Base-by-base conservation (phyloP, 441 rosid species). In the Macaranga tanarius region DNA sequence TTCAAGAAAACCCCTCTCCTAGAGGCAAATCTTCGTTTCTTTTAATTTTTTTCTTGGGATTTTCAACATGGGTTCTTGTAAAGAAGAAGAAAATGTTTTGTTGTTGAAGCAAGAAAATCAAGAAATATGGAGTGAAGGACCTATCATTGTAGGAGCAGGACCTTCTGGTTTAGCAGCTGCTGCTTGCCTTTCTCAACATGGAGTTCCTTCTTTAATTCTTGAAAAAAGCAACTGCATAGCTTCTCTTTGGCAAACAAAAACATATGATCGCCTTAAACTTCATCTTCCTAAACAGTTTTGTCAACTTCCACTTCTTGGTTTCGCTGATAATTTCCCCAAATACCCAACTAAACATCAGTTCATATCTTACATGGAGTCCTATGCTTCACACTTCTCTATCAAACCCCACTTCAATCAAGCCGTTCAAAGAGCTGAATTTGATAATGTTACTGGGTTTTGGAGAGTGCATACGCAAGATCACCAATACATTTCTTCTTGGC, bases 81-180 rank as follows among this genome's bases (percentile, higher is more conserved):
- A 66, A 58, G 50, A 66, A 10, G 62, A 80, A 38, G 59, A 72
- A 22, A 81, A 72, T 74, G 74, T 71, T 60, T 48, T 51, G 38
- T 23, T 40, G 2, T 50, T 51, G 71, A 52, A 52, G 15, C 15
- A 52, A 52, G 12, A 52, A 52, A 9, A 42, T 8, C 62, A 72
- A 62, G 60, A 62, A 0, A 69, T 76, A 67, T 17, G 23, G 63
- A 80, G 88, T 60, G 57, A 74, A 8, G 91, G 92, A 9, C 94
- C 97, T 40, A 85, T 95, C 69, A 88, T 95, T 15, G 81, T 95
- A 52, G 99, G 99, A 10, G 99, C 98, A 2, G 99, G 99, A n/a
- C 99, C 99, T 0, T 92, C 99, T 22, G 99, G 99, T 68, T 64
- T 95, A 45, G 92, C 99, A 0, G 84, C 79, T 5, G 80, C 97